Conservation (phyloP, 768 basidiomycete species). For the Pleurotus citrinopileatus region DNA sequence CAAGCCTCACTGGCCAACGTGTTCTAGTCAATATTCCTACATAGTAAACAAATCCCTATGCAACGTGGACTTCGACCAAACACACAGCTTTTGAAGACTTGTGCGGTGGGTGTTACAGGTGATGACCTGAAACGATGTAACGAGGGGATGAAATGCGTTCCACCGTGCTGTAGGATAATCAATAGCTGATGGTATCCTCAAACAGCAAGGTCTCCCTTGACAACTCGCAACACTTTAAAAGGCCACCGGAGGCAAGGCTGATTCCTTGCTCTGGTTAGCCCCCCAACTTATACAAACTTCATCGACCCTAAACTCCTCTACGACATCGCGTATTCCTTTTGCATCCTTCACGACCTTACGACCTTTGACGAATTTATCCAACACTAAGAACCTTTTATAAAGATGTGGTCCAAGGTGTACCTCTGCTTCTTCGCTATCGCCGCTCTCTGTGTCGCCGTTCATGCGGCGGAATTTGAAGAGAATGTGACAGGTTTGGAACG, state of each 20-base stretch:
- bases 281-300: constrained; percentile 9
- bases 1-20: too few relatives aligned
- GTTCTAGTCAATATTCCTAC: too few relatives aligned
- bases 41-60: too few relatives aligned
- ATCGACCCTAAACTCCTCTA: constrained; percentile 20
- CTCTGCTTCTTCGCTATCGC: constrained; percentile 4
- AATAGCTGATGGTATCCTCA: constrained; percentile 7
- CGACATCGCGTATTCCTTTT: constrained; percentile 4
- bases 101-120: too few relatives aligned
- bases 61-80: too few relatives aligned
- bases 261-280: constrained; percentile 18
- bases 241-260: constrained; percentile 5
- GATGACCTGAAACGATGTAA: too few relatives aligned
- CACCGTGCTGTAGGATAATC: too few relatives aligned
- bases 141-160: too few relatives aligned
- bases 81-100: too few relatives aligned
- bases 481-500: neutral
- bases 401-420: constrained; percentile 4
- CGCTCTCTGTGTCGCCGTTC: neutral
- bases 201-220: constrained; percentile 4
- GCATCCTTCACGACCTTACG: constrained; percentile 10
- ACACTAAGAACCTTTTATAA: too few relatives aligned
- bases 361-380: neutral
- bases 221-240: neutral
- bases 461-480: neutral